phyloP scores from a whole-genome alignment of 345 rosid species.

The Conringia planisiliqua region DNA sequence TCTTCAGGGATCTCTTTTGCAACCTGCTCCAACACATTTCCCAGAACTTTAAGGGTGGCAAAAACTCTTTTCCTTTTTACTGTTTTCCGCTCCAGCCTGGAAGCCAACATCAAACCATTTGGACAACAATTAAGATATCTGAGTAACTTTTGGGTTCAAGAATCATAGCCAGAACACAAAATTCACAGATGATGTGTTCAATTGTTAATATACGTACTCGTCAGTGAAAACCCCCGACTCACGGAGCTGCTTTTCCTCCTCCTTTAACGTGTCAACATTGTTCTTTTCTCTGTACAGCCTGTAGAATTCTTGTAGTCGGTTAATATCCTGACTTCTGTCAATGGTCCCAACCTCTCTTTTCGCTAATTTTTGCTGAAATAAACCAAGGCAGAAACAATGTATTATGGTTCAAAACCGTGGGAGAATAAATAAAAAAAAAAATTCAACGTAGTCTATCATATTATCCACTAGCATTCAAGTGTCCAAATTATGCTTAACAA shows the following conservation, averaged over 20 bases:
- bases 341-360: slow-evolving; percentile 82
- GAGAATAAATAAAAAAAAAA: not conserved
- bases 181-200: not conserved
- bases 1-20: slow-evolving; percentile 82
- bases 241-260: slow-evolving; percentile 77
- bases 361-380: slow-evolving; percentile 91
- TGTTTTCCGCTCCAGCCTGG: slow-evolving; percentile 81
- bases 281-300: slow-evolving; percentile 73
- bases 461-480: not conserved
- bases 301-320: slow-evolving; percentile 82
- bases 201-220: slow-evolving; percentile 39
- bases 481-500: not conserved
- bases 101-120: slow-evolving; percentile 26
- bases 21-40: slow-evolving; percentile 78
- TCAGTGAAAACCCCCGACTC: slow-evolving; percentile 68
- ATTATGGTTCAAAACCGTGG: not conserved
- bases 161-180: not conserved
- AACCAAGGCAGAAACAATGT: slow-evolving; percentile 15
- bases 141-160: slow-evolving; percentile 7
- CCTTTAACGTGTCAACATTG: slow-evolving; percentile 67
- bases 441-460: not conserved
- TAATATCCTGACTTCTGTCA: slow-evolving; percentile 86
- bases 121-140: not conserved
- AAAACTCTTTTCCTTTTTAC: slow-evolving; percentile 81
- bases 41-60: slow-evolving; percentile 81